Base-by-base conservation (phyloP, 2,329 filamentous ascomycete genomes). In the Coccinonectria pachysandricola region DNA sequence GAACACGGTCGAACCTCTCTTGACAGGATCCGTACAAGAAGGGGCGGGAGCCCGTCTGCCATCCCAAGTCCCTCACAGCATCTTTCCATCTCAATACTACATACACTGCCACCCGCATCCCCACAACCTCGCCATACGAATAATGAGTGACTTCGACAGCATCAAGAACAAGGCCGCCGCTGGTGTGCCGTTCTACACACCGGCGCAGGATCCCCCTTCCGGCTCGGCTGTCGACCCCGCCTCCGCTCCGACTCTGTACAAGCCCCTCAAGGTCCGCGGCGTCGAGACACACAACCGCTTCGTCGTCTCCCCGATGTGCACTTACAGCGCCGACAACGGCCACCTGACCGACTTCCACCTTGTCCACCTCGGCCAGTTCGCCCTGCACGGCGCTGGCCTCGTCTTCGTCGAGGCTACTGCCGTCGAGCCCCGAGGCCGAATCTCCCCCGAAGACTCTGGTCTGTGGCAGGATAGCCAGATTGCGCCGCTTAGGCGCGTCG, bases 401-500 rank as follows among this genome's bases (percentile, higher is more conserved):
- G 61, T 79, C 24, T 71, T 86, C 33, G 64, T 87, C 31, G 87
- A 94, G 59, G 84, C 86, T 14, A 86, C 82, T 1, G 64, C 75
- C 16, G 80, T 93, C 0, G 63, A 71, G 7, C 57, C 82, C 5
- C 75, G 87, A 40, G 86, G 86, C 15, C 72, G 87, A 29, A 93
- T 93, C 60, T 80, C 81, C 1, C 84, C 85, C 2, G 66, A 87
- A 50, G 82, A 88, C 50, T 58, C 62, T 8, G 85, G 87, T 1
- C 58, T 95, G 6, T 95, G 86, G 87, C 66, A 79, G 36, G 87
- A 94, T 52, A 74, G 68, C 17, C 87, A 95, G 52, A 78, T 87
- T 34, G 76, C 68, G 36, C 75, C 77, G 0, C 58, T 92, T 31
- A 70, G 67, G 48, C 68, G 71, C 32, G 68, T 88, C 23, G 71